These are phyloP conservation scores for Dinochytrium kinnereticum DNA, from an alignment of 371 early-diverging fungal genomes.

Conservation along the genomic window DNA sequence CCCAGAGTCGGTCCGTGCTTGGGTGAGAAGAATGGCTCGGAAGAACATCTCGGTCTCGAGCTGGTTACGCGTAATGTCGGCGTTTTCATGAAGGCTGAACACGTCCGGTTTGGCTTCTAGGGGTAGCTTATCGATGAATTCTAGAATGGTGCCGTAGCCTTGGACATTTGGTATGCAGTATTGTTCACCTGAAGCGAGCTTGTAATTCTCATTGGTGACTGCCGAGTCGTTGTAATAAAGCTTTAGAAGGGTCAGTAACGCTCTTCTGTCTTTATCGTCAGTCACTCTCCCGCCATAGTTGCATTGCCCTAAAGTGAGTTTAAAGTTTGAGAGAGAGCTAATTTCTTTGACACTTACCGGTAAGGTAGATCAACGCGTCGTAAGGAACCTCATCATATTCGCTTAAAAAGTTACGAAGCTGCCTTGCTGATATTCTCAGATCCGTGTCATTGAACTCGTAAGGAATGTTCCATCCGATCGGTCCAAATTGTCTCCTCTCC, in stretches of 20 bases:
- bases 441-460: slow-evolving; percentile 65
- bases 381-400: slow-evolving; percentile 60
- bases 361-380: slow-evolving; percentile 58
- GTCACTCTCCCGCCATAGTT: slow-evolving; percentile 63
- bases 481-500: slow-evolving; percentile 58
- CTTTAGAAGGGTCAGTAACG: slow-evolving; percentile 48
- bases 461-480: slow-evolving; percentile 67
- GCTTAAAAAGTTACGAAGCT: slow-evolving; percentile 56
- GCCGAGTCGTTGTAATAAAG: slow-evolving; percentile 48
- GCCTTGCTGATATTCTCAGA: slow-evolving; percentile 56
- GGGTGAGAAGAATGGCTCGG: slow-evolving; percentile 53
- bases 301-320: slow-evolving; percentile 47
- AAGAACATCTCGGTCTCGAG: slow-evolving; percentile 59
- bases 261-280: slow-evolving; percentile 60
- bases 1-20: slow-evolving; percentile 50
- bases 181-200: slow-evolving; percentile 47
- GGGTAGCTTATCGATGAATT: slow-evolving; percentile 55
- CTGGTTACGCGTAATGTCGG: slow-evolving; percentile 61
- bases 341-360: slow-evolving; percentile 40
- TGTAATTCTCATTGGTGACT: slow-evolving; percentile 34
- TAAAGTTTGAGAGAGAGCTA: slow-evolving; percentile 5
- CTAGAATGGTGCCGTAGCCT: slow-evolving; percentile 44
- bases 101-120: slow-evolving; percentile 59
- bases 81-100: slow-evolving; percentile 61
- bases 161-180: slow-evolving; percentile 50